Base-by-base conservation (phyloP, 2,329 filamentous ascomycete genomes). In the Sporothrix dimorphospora region DNA sequence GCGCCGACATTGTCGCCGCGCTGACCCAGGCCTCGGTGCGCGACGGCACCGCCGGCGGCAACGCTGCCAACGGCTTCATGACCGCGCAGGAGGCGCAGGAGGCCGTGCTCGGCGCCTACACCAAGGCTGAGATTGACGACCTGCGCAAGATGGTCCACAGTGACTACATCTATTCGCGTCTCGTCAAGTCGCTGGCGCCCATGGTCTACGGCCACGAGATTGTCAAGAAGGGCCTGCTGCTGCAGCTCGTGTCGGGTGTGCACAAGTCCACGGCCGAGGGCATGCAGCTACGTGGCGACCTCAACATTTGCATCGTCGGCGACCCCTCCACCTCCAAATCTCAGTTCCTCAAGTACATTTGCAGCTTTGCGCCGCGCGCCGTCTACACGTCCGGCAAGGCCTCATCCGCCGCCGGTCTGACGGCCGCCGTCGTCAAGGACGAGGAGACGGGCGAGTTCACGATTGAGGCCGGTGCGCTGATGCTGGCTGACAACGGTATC, bases 361-460 rank as follows among this genome's bases (percentile, higher is more conserved):
- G 94, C 85, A 96, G 93, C 34, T 94, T 99, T 79, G 90, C 97
- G n/a, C 96, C 96, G 30, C 92, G 96, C 53, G 94, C 96, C 19
- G 94, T 99, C 61, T 99, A 99, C 82, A 99, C 96, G 30, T 98
- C 94, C 72, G 96, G 96, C 72, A 99, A 99, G 81, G 96, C 96
- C 2, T 98, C 95, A 3, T 98, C 95, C 0, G 96, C 96, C 11
- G 96, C 96, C 70, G 96, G 96, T 93, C 88, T 99, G 73, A 99
- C 96, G 4, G 96, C 96, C 4, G 95, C 96, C 0, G 96, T 99
- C 0, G 91, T 98, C 74, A 99, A 98, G 81, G 96, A 99, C 78
- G 94, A 98, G 79, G 96, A 99, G 83, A 99, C 96, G 24, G 96
- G 96, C 75, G 96, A 99, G 79, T 98, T 98, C 80, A 99, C 96